Conservation (phyloP, 2,329 filamentous ascomycete species). For the Trichoderma harzianum region DNA sequence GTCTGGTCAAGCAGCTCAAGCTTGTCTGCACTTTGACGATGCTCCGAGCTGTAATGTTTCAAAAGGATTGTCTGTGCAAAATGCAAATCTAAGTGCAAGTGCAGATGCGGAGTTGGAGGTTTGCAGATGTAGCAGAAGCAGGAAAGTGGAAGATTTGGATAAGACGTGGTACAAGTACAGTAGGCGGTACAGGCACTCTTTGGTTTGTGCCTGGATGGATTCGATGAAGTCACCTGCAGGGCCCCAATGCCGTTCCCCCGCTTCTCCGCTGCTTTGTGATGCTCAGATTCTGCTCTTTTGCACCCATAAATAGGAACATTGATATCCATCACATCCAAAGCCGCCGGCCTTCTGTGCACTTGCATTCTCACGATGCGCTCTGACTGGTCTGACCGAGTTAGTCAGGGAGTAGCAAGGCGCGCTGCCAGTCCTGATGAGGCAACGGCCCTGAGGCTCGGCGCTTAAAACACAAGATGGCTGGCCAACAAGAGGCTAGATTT, state of each 20-base stretch:
- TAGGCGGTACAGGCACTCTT: background rate
- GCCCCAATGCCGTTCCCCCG: background rate
- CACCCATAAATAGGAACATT: slow-evolving; percentile 11
- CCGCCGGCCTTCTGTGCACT: background rate
- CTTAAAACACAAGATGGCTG: slow-evolving; percentile 22
- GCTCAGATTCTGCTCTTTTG: background rate
- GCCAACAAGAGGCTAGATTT: slow-evolving; percentile 15
- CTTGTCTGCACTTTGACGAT: background rate
- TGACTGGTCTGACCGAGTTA: slow-evolving; percentile 17
- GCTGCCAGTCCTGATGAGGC: slow-evolving; percentile 19
- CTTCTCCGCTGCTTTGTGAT: background rate
- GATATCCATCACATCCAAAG: slow-evolving; percentile 7
- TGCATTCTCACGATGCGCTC: background rate
- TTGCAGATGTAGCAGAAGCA: background rate
- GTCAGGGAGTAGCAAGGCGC: background rate
- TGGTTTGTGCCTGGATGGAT: background rate
- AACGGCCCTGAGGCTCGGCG: slow-evolving; percentile 21
- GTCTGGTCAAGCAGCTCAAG: background rate
- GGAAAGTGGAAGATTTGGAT: background rate
- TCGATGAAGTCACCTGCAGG: background rate
- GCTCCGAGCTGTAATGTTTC: background rate
- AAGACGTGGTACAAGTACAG: background rate
- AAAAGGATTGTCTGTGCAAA: background rate
- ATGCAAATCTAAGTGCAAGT: background rate
- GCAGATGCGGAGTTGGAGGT: background rate